These are phyloP conservation scores for Tylopilus felleus DNA, from an alignment of 768 basidiomycete genomes.

Conservation along the genomic window DNA sequence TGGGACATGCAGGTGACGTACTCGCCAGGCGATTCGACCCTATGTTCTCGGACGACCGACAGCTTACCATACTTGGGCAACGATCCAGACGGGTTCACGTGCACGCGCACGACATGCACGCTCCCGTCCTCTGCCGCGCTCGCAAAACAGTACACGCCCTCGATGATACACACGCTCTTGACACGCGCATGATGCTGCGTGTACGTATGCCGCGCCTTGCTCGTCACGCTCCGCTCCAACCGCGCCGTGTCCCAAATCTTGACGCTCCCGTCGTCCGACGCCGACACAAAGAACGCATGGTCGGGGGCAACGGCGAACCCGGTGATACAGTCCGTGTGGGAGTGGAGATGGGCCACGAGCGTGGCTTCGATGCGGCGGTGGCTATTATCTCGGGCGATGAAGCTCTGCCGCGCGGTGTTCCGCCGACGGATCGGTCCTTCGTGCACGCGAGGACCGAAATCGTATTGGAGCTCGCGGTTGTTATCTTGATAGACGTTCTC, in stretches of 20 bases:
- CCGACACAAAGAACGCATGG: slow-evolving; percentile 90
- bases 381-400: slow-evolving; percentile 61
- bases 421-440: slow-evolving; percentile 79
- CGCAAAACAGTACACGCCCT: slow-evolving; percentile 86
- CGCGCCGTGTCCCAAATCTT: slow-evolving; percentile 91
- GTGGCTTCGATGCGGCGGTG: slow-evolving; percentile 67
- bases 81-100: slow-evolving; percentile 60
- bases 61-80: slow-evolving; percentile 83
- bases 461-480: slow-evolving; percentile 77
- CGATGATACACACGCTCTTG: slow-evolving; percentile 73
- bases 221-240: slow-evolving; percentile 92
- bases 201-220: slow-evolving; percentile 73
- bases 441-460: slow-evolving; percentile 88
- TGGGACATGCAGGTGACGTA: slow-evolving; percentile 84
- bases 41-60: slow-evolving; percentile 78
- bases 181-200: slow-evolving; percentile 68
- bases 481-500: slow-evolving; percentile 90
- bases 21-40: slow-evolving; percentile 67
- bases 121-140: slow-evolving; percentile 83
- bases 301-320: slow-evolving; percentile 87
- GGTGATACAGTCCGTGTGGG: slow-evolving; percentile 79
- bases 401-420: slow-evolving; percentile 65
- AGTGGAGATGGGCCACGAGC: slow-evolving; percentile 79
- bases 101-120: slow-evolving; percentile 79
- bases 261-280: slow-evolving; percentile 91